A percentile compares a stretch with the other conserved stretches of the same genome.
phyloP scores from a whole-genome alignment of 805 yeast genomes.

The Metschnikowia henanensis region DNA sequence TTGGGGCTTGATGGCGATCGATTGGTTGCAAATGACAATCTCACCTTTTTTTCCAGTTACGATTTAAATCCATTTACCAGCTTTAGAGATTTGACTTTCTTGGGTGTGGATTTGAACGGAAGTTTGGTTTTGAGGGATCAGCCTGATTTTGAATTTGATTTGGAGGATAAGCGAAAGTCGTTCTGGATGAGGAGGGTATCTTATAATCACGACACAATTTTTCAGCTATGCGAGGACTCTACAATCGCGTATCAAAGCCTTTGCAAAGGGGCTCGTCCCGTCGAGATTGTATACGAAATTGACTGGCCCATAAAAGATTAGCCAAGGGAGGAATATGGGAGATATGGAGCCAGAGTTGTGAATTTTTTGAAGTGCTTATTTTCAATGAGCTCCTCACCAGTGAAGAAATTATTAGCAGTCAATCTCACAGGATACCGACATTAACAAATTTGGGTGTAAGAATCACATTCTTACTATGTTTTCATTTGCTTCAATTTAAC shows the following conservation, averaged over 20 bases:
- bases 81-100: background rate
- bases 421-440: too few species aligned
- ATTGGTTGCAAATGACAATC: background rate
- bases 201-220: background rate
- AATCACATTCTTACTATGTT: too few species aligned
- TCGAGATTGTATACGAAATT: background rate
- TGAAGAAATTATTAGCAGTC: too few species aligned
- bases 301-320: background rate
- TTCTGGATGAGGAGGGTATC: background rate
- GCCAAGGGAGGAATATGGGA: too few species aligned
- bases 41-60: background rate
- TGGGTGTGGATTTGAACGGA: background rate
- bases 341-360: too few species aligned
- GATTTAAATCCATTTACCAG: background rate
- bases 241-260: background rate
- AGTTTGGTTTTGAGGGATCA: background rate
- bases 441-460: too few species aligned
- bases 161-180: background rate
- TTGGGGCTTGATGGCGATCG: background rate
- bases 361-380: too few species aligned
- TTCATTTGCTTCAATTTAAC: too few species aligned
- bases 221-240: conserved; percentile 1
- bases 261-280: background rate
- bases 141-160: background rate
- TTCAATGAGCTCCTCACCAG: too few species aligned